Base-by-base conservation (phyloP, 2,329 filamentous ascomycete species). In the Xylariaceae sp. region DNA sequence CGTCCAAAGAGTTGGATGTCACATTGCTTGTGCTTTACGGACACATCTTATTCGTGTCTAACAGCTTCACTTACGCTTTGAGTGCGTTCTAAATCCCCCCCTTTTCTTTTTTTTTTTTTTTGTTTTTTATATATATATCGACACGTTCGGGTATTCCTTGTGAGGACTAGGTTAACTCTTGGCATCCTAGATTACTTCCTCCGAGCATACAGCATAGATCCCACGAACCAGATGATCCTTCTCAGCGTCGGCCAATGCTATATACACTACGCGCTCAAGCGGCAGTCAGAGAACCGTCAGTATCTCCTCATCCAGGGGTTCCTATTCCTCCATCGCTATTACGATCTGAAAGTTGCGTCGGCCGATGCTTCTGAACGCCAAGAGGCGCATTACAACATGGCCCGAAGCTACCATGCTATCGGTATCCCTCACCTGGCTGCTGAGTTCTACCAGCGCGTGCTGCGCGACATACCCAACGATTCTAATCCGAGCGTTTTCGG, bases 251-350 rank as follows among this genome's bases (percentile, higher is more conserved):
- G 86, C 0, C 80, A 94, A 9, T 86, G 86, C 32, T 97, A 96
- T 69, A 81, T 96, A 40, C 89, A 96, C 69, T 88, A 94, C 68
- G 86, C 88, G 0, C 80, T 96, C 66, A 96, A 97, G 70, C 82
- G 92, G 2, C 89, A 95, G 70, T 85, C 87, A 0, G 89, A 92
- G 47, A 97, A 97, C 68, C 79, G 94, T 1, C 92, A 97, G 67
- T 92, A 89, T 66, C 82, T 91, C 41, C 84, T 96, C 42, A 78
- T 89, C 60, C 91, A 97, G 69, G 94, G 91, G 0, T 79, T 96
- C 49, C 77, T 85, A 0, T 96, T 96, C 65, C 72, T 97, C 54
- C 82, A 86, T 54, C 76, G 83, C 37, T 95, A 95, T 71, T 86
- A 88, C 61, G 76, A 83, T 2, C 67, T 82, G 30, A 78, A 87